phyloP scores from a whole-genome alignment of 495 filamentous ascomycete genomes.

The Chaetomium cochliodes region DNA sequence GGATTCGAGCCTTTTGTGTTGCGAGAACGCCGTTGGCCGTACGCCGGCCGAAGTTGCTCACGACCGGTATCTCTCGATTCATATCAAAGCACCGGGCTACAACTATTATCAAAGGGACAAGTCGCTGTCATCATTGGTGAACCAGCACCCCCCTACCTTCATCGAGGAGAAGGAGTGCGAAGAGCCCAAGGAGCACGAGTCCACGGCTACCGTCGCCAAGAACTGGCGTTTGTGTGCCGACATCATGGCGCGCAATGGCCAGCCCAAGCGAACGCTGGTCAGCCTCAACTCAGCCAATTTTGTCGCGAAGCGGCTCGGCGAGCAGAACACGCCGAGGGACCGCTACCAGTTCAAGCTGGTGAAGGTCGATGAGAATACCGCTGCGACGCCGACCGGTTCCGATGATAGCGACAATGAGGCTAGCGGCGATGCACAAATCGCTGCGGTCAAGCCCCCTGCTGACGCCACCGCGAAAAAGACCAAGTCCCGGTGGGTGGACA shows the following conservation, averaged over 20 bases:
- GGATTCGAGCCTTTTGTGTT: conserved; percentile 57
- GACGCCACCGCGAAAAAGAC: not conserved
- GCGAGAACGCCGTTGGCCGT: conserved; percentile 68
- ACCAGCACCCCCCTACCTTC: not conserved
- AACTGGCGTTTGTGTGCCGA: conserved; percentile 39
- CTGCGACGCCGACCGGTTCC: not conserved
- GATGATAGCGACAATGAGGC: not conserved
- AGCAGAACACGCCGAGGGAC: conserved; percentile 27
- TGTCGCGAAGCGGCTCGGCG: conserved; percentile 62
- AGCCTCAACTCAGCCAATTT: conserved; percentile 70
- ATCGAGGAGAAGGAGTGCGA: not conserved
- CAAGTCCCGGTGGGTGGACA: conserved; percentile 10
- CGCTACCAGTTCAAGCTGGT: conserved; percentile 27
- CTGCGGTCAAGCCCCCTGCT: not conserved
- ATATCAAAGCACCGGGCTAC: not conserved
- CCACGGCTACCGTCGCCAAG: conserved; percentile 23
- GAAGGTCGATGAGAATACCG: conserved; percentile 6
- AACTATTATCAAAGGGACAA: not conserved
- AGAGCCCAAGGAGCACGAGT: conserved; percentile 10
- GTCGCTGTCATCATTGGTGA: not conserved
- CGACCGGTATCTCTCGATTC: conserved; percentile 46
- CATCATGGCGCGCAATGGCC: conserved; percentile 23
- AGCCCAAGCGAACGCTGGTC: conserved; percentile 59
- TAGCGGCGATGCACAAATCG: not conserved
- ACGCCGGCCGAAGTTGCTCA: conserved; percentile 66